These are phyloP conservation scores for Globisporangium nunn DNA, from an alignment of 352 stramenopile species.

Conservation along the genomic window DNA sequence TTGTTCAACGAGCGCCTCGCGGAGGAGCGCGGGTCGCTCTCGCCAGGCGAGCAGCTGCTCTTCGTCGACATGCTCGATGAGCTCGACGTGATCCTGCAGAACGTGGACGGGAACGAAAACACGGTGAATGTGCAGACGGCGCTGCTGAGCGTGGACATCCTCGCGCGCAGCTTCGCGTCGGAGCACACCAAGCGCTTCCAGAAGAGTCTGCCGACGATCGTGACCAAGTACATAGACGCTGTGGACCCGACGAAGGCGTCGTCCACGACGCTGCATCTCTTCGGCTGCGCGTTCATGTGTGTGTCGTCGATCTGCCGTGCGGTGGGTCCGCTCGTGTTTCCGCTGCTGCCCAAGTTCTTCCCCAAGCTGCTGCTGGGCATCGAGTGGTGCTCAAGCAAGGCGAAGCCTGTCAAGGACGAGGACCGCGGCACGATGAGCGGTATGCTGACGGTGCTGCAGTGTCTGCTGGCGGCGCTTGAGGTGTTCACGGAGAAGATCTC, in stretches of 20 bases:
- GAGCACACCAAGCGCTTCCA: conserved; percentile 74
- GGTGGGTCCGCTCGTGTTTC: conserved; percentile 67
- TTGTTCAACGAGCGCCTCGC: conserved; percentile 84
- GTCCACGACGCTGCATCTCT: conserved; percentile 59
- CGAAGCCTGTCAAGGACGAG: conserved; percentile 16
- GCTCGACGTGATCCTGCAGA: conserved; percentile 61
- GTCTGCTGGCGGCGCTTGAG: conserved; percentile 62
- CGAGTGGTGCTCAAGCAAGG: conserved; percentile 35
- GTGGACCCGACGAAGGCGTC: conserved; percentile 38
- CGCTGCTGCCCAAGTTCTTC: conserved; percentile 80
- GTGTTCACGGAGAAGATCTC: conserved; percentile 81
- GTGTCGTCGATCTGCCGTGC: conserved; percentile 69
- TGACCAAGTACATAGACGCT: conserved; percentile 50
- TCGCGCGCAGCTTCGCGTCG: conserved; percentile 71
- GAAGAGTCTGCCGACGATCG: conserved; percentile 56
- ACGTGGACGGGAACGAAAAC: conserved; percentile 50
- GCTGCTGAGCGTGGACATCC: conserved; percentile 76
- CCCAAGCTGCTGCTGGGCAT: conserved; percentile 63
- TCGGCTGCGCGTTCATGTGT: conserved; percentile 77
- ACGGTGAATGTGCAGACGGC: conserved; percentile 80
- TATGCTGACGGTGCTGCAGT: conserved; percentile 61
- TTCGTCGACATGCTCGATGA: conserved; percentile 88
- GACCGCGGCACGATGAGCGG: conserved; percentile 16
- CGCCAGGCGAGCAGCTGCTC: conserved; percentile 62
- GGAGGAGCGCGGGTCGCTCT: conserved; percentile 49